phyloP scores from a whole-genome alignment of 768 basidiomycete genomes.

The Collybiopsis confluens region DNA sequence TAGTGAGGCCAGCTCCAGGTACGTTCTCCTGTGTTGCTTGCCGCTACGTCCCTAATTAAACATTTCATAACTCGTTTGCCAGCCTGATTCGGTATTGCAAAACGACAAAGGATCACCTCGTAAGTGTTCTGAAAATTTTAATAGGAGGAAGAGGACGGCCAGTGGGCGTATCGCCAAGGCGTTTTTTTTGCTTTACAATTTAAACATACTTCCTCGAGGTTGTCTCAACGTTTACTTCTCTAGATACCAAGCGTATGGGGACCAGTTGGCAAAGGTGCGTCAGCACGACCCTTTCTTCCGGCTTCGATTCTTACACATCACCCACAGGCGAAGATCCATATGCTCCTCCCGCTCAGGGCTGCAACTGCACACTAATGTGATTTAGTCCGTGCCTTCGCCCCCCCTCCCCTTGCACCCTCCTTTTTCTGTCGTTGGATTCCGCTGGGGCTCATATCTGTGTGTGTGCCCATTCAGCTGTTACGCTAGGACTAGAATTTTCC shows the following conservation, averaged over 20 bases:
- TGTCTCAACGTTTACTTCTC: slow-evolving; percentile 7
- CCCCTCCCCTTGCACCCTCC: not conserved
- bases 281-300: no score
- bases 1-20: slow-evolving; percentile 82
- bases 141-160: no score
- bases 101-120: slow-evolving; percentile 85
- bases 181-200: no score
- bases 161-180: no score
- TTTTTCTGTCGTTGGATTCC: not conserved
- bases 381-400: not conserved
- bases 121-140: slow-evolving; percentile 41
- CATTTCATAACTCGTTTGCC: slow-evolving; percentile 6
- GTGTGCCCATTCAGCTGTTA: no score
- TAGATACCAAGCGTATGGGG: slow-evolving; percentile 96
- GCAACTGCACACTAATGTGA: slow-evolving; percentile 71
- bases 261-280: slow-evolving; percentile 61
- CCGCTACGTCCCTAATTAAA: not conserved
- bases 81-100: slow-evolving; percentile 95
- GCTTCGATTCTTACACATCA: no score
- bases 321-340: slow-evolving; percentile 75
- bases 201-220: no score
- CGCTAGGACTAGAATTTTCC: no score
- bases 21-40: slow-evolving; percentile 20
- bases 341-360: slow-evolving; percentile 73
- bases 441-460: not conserved